Evolutionary conservation across 345 rosid genomes (phyloP).

Genomic region (Eucalyptus sp.): DNA sequence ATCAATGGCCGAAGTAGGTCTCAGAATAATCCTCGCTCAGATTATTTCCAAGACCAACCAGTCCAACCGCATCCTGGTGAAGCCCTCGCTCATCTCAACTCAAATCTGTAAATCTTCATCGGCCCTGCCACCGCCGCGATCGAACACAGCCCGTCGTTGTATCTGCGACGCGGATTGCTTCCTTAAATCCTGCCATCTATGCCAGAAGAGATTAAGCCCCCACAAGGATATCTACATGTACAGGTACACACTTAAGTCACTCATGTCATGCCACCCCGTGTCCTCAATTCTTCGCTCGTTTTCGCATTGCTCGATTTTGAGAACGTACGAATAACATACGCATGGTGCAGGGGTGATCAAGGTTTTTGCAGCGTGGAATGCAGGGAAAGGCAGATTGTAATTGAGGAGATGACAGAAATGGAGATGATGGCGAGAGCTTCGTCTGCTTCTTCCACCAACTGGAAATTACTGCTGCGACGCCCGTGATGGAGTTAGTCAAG

Average conservation of each 20-base stretch:
- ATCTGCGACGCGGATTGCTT: conserved; percentile 1
- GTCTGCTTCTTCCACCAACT: conserved; percentile 19
- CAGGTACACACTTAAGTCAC: conserved; percentile 16
- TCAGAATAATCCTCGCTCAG: neutral
- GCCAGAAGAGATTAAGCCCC: conserved; percentile 31
- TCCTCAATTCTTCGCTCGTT: neutral
- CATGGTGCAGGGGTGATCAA: conserved; percentile 50
- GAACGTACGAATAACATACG: neutral
- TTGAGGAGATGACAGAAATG: conserved; percentile 49
- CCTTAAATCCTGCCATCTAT: conserved; percentile 53
- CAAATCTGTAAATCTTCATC: neutral
- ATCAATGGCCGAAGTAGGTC: neutral
- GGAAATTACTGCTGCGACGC: neutral
- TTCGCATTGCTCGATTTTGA: neutral
- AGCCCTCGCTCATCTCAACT: neutral
- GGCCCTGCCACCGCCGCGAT: too few relatives aligned
- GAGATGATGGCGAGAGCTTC: conserved; percentile 29
- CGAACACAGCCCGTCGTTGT: neutral
- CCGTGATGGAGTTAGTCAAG: neutral
- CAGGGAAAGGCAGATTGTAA: conserved; percentile 48
- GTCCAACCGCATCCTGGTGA: neutral
- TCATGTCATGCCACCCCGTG: neutral
- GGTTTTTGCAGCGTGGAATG: conserved; percentile 77
- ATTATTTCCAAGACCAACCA: neutral
- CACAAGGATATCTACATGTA: conserved; percentile 81